phyloP scores from a whole-genome alignment of 2,329 filamentous ascomycete genomes.

The Chalaropsis ovoidea region DNA sequence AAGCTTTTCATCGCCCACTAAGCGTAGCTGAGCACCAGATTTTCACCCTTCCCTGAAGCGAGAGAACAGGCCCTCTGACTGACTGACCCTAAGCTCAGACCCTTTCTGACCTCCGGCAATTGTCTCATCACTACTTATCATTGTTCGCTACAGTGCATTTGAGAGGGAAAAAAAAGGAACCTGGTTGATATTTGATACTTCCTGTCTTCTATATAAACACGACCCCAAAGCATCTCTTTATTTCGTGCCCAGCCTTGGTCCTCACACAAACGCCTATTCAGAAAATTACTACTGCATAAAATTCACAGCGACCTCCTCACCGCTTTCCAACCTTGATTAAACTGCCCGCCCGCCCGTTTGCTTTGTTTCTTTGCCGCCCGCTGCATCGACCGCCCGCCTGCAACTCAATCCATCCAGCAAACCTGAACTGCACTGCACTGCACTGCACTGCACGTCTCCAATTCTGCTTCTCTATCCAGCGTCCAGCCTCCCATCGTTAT shows the following conservation, averaged over 20 bases:
- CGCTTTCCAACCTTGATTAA: background rate
- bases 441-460: background rate
- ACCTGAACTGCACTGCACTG: background rate
- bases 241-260: background rate
- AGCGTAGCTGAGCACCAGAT: background rate
- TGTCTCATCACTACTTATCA: slow-evolving; percentile 11
- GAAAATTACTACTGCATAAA: background rate
- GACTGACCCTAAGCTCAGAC: slow-evolving; percentile 19
- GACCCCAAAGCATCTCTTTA: background rate
- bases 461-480: background rate
- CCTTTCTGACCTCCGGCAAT: background rate
- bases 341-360: background rate
- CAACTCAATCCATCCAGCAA: background rate
- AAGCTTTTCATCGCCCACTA: slow-evolving; percentile 9
- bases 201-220: background rate
- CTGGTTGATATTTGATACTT: background rate
- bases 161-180: background rate
- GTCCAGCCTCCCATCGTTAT: background rate
- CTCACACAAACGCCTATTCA: background rate
- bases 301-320: background rate
- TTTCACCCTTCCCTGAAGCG: background rate
- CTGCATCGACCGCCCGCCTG: background rate
- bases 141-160: background rate
- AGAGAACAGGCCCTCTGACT: background rate
- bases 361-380: background rate